Conservation (phyloP, 352 stramenopile species). For the Globisporangium cylindrosporum region DNA sequence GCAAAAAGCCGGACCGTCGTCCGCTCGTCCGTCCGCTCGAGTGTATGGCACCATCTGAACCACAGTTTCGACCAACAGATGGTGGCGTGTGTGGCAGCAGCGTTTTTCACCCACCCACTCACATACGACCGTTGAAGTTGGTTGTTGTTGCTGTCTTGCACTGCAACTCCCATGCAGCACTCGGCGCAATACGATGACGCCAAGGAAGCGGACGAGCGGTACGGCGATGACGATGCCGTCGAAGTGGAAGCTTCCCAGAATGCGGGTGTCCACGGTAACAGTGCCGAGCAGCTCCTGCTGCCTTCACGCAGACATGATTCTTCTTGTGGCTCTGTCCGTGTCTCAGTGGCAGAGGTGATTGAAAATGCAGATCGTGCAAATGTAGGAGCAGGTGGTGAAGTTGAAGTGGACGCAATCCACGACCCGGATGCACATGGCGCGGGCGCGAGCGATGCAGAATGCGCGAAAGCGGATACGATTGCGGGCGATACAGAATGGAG, state of each 20-base stretch:
- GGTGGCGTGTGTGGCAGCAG: neutral
- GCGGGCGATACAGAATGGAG: neutral
- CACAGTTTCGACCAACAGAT: neutral
- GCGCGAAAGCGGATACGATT: no score
- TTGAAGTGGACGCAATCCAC: no score
- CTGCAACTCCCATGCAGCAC: neutral
- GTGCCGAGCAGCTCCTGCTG: neutral
- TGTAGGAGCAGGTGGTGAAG: no score
- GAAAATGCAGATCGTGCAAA: no score
- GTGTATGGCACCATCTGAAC: neutral
- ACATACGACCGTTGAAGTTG: neutral
- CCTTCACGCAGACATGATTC: neutral
- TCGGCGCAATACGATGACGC: neutral
- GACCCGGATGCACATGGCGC: neutral
- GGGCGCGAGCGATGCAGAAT: neutral
- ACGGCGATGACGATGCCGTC: neutral
- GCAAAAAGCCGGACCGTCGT: no score
- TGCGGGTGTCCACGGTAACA: neutral
- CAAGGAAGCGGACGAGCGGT: neutral
- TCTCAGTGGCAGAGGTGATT: neutral
- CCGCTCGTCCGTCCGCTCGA: neutral
- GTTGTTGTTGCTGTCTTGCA: no score
- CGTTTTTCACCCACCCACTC: neutral
- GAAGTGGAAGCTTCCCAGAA: neutral
- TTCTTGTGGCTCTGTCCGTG: neutral